A percentile compares a stretch with the other conserved stretches of the same genome.
phyloP scores from a whole-genome alignment of 1,284 basidiomycete genomes.

The Microbotryum silenes-acaulis region DNA sequence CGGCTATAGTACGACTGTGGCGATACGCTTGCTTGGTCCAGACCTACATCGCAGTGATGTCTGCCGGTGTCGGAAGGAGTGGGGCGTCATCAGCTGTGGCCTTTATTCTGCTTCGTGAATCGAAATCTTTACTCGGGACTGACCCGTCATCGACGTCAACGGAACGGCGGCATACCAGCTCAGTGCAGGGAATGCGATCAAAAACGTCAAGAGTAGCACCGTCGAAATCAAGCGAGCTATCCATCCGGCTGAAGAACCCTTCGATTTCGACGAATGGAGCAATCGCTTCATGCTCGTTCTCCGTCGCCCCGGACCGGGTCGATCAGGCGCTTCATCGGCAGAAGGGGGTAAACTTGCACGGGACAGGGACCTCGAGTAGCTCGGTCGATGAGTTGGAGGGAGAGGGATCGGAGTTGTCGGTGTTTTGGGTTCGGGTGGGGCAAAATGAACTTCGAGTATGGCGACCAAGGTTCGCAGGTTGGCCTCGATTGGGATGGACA shows the following conservation, averaged over 20 bases:
- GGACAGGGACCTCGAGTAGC: conserved; percentile 3
- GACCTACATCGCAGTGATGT: not conserved
- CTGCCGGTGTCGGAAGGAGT: not conserved
- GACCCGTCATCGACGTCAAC: conserved; percentile 26
- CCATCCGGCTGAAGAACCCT: conserved; percentile 1
- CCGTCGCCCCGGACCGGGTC: conserved; percentile 6
- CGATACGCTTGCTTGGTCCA: not conserved
- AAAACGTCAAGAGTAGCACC: conserved; percentile 22
- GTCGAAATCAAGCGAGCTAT: conserved; percentile 13
- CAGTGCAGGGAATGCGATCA: conserved; percentile 33
- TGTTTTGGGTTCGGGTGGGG: not conserved
- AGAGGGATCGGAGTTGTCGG: not conserved
- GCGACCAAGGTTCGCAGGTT: conserved; percentile 2
- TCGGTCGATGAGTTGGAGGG: not conserved
- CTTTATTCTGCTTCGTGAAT: too few relatives aligned
- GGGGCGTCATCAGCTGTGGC: not conserved
- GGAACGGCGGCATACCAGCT: conserved; percentile 34
- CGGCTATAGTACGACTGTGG: too few relatives aligned
- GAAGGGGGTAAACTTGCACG: not conserved
- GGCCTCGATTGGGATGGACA: conserved; percentile 5
- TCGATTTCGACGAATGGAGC: not conserved
- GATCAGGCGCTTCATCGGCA: conserved; percentile 1
- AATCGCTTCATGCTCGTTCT: conserved; percentile 9
- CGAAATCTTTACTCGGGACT: too few relatives aligned
- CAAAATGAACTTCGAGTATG: conserved; percentile 16